Evolutionary conservation across 1,139 yeast genomes (phyloP), one percentile per base, ranked within the genome.

Genomic region (Suhomyces atakaporum): DNA sequence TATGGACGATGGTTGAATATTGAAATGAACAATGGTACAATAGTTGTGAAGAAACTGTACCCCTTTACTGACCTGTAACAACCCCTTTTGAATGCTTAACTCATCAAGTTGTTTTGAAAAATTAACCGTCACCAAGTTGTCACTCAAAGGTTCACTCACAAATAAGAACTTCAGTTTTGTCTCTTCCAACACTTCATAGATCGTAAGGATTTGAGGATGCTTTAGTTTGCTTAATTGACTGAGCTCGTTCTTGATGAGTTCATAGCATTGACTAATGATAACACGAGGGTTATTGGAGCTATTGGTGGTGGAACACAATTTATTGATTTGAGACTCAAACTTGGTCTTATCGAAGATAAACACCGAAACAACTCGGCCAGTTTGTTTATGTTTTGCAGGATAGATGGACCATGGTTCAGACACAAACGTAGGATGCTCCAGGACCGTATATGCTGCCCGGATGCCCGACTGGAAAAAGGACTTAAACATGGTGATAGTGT

Each of bases 171-270:
- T 77, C 50, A 77, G 76, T 51, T 84, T 82, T 22, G 92, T 86
- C 50, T 89, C 96, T 56, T 92, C 97, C 42, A 90, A 60, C 0
- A 94, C 95, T 57, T 90, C 97, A 33, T 85, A 77, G 7, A 92
- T 72, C 4, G 90, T 81, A 31, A 92, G 64, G 27, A 92, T 72
- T 45, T 87, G 85, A 0, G 98, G 97, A 55, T 92, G 98, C 46
- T 88, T 84, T 46, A 90, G 67, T 57, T 84, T 85, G 21, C 95
- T 79, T 53, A 90, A 63, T 44, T 84, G 83, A 20, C 78, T 67
- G 3, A 89, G 84, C 51, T 88, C 75, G 35, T 46, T 53, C 46
- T 62, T 68, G 28, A 71, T 51, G 18, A 68, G 51, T 42, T 69
- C 75, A 41, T 68, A 69, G 40, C 66, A 61, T 42, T 70, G 75